Evolutionary conservation across 2,329 filamentous ascomycete genomes (phyloP), one percentile per base, ranked within the genome.

Genomic region (Thielaviopsis ethacetica): DNA sequence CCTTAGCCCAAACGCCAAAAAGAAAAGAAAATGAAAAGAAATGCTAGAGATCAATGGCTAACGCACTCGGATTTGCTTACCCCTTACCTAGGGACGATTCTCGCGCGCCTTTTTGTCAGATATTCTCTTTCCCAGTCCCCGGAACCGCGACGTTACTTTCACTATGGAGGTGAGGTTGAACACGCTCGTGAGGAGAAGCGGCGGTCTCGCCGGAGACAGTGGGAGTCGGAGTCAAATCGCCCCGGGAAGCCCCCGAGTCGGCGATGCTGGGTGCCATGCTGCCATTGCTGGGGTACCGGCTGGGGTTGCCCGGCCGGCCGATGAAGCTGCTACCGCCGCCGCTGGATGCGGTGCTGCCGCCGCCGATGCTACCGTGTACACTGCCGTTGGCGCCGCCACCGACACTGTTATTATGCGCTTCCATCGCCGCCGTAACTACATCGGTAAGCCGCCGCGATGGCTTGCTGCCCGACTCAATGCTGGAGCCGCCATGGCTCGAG

Each of bases 261-360:
- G 34, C 34, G 13, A 51, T n/a, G 19, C 22, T 52, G n/a, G 24
- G 24, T 19, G 56, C 56, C 34, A 47, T 58, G 51, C 56, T 58
- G n/a, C 30, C 56, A 21, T 47, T 58, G 57, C 55, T 53, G 56
- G 62, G 64, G 62, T 27, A 66, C 44, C 49, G 57, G 59, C 27
- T 66, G 65, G 44, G 9, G 9, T 19, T 49, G n/a, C 17, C 10
- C 15, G 44, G 19, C 44, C 44, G 44, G 17, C 15, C 44, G n/a
- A 49, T 49, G n/a, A n/a, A 49, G n/a, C 44, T 44, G n/a, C 44
- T 44, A 10, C 38, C 38, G 15, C 13, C 38, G 5, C 1, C 44
- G 19, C 44, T 49, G 44, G 44, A 49, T n/a, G n/a, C 30, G 7
- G 30, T 6, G n/a, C 44, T 49, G 44, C 44, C 17, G 13, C 38